Base-by-base conservation (phyloP, 257 asterid genomes). In the Salvia hispanica region DNA sequence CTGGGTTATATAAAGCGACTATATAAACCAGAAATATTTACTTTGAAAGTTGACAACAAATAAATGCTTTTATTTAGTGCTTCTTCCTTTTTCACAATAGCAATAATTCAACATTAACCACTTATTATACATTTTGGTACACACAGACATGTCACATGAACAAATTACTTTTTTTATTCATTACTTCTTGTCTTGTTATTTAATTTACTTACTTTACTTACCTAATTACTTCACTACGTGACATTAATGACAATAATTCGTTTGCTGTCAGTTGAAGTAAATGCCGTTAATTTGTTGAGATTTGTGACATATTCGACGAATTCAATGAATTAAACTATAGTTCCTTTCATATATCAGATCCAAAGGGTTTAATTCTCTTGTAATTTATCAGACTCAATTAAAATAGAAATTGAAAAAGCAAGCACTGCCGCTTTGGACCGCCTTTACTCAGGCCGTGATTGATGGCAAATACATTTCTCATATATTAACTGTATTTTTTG, bases 391-490 rank as follows among this genome's bases (percentile, higher is more conserved):
- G 28, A 9, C 5, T 25, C 37, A 53, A 3, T 25, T 25, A 25
- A 2, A n/a, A 43, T 0, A 58, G 34, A 57, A 33, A 45, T 1
- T 25, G 5, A 31, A 68, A 68, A 68, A 55, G 60, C n/a, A 12
- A 55, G 65, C 34, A 52, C 11, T 31, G 44, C 66, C 25, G 62
- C 66, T 64, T 72, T 18, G 56, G 50, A 53, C 46, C 36, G 4
- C 67, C 37, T 76, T 48, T 25, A 25, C 74, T 58, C n/a, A 63
- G 58, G 70, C 57, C 79, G 84, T 78, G 82, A 83, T 78, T 83
- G 77, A 80, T 75, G 88, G 77, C 59, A 7, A 74, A 56, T 70
- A 34, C 61, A 54, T 14, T 15, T 76, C 64, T 45, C 40, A 65
- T 58, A 72, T 80, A 58, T 36, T 53, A 37, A 56, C 25, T 34